A percentile compares a stretch with the other conserved stretches of the same genome.
Evolutionary conservation across 1,139 yeast genomes (phyloP).

Genomic region (Kodamaea ohmeri): DNA sequence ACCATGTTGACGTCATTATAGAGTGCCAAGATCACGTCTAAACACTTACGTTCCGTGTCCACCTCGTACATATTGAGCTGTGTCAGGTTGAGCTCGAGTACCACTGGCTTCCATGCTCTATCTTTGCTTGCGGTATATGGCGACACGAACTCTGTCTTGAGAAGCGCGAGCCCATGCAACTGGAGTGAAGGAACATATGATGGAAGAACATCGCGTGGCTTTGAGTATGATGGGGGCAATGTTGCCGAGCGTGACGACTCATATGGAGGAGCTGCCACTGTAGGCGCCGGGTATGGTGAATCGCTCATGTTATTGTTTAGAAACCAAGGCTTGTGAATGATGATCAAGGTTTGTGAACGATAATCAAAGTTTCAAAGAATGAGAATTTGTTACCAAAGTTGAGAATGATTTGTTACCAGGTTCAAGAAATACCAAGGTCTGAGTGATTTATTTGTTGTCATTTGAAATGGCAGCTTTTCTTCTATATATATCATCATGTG

Average conservation of each 20-base stretch:
- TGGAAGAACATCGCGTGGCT: slow-evolving; percentile 30
- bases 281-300: no score
- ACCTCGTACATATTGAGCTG: slow-evolving; percentile 47
- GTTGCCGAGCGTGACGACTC: no score
- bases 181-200: slow-evolving; percentile 32
- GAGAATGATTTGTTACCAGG: no score
- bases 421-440: no score
- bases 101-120: slow-evolving; percentile 46
- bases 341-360: no score
- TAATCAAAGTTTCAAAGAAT: no score
- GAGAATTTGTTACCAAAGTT: no score
- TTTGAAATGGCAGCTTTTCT: not conserved
- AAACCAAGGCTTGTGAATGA: no score
- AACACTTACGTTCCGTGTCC: slow-evolving; percentile 24
- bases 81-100: slow-evolving; percentile 57
- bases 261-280: no score
- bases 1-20: slow-evolving; percentile 28
- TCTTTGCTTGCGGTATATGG: slow-evolving; percentile 35
- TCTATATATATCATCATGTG: slow-evolving; percentile 1
- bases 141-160: slow-evolving; percentile 37
- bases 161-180: slow-evolving; percentile 33
- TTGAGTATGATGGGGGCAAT: slow-evolving; percentile 20
- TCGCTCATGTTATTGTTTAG: no score
- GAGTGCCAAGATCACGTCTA: slow-evolving; percentile 29
- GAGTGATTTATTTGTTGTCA: no score